Base-by-base conservation (phyloP, 164 flowering plant genomes). In the Protea cynaroides region DNA sequence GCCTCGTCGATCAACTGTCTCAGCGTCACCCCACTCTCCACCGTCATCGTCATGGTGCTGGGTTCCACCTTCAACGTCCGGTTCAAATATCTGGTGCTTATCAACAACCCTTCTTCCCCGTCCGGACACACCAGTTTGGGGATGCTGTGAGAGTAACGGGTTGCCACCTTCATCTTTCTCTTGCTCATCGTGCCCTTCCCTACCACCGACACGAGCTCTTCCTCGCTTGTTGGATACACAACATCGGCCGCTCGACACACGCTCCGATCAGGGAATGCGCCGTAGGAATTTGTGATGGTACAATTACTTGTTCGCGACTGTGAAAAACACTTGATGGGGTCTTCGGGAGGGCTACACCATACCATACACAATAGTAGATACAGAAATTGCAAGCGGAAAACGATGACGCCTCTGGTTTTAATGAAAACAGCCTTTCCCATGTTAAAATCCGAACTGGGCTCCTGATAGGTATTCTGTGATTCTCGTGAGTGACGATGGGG, bases 251-350 rank as follows among this genome's bases (percentile, higher is more conserved):
- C 90, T 1, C 64, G 71, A 50, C 97, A 90, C 1, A 65, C 59
- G 63, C 60, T 67, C 37, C 89, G 72, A 64, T 88, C 97, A 5
- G 97, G 87, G 66, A 90, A 90, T 9, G 76, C 58, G 7, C 90
- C 89, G n/a, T 84, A 82, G 15, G 90, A 66, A 70, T 87, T 90
- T 24, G 97, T 80, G 56, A 87, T 74, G 49, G 86, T 86, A 83
- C 96, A 90, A 43, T 74, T 65, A 0, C 71, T 65, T 53, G 59
- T 77, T 29, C 0, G 0, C 34, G 34, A 29, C 1, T 40, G 44
- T 0, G 80, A 65, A 1, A 75, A 65, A 66, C 96, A 90, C 24
- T 72, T 79, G 60, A 90, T 76, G 24, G 89, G 90, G 18, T 84
- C 80, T 2, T 73, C 84, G 0, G 89, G 92, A 7, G 92, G 90